Conservation (phyloP, 2,329 filamentous ascomycete genomes). For the Raffaelea ambrosiae region DNA sequence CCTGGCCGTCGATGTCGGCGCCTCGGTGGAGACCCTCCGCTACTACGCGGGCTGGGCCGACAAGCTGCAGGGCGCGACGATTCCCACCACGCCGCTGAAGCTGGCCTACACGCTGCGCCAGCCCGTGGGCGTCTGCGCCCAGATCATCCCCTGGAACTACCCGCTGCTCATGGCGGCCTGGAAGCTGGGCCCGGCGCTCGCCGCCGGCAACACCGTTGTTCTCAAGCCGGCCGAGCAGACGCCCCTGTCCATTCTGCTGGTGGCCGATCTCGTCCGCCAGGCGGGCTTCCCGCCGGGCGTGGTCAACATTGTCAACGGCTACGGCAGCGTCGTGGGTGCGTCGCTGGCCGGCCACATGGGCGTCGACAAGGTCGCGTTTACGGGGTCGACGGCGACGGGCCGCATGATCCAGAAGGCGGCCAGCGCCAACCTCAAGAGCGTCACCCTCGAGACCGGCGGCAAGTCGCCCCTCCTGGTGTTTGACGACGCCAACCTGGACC, state of each 20-base stretch:
- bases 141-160: conserved; percentile 77
- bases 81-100: conserved; percentile 60
- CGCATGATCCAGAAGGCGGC: conserved; percentile 65
- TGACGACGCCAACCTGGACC: neutral
- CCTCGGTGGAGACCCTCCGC: conserved; percentile 36
- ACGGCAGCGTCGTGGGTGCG: conserved; percentile 55
- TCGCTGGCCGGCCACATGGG: conserved; percentile 54
- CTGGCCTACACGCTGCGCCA: conserved; percentile 69
- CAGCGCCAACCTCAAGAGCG: conserved; percentile 49
- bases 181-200: conserved; percentile 64
- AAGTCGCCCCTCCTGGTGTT: neutral
- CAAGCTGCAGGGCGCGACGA: conserved; percentile 59
- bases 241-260: conserved; percentile 52
- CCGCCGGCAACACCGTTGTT: conserved; percentile 54
- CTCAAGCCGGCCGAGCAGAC: conserved; percentile 59
- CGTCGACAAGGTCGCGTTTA: conserved; percentile 65
- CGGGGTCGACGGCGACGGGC: conserved; percentile 59
- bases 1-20: conserved; percentile 5
- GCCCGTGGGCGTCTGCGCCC: conserved; percentile 66
- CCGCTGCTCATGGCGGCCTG: conserved; percentile 67
- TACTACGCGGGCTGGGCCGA: conserved; percentile 71
- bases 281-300: conserved; percentile 70
- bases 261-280: conserved; percentile 59
- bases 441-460: conserved; percentile 25
- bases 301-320: conserved; percentile 62